These are phyloP conservation scores for Flaveria floridana DNA, from an alignment of 140 eudicot species.

Conservation along the genomic window DNA sequence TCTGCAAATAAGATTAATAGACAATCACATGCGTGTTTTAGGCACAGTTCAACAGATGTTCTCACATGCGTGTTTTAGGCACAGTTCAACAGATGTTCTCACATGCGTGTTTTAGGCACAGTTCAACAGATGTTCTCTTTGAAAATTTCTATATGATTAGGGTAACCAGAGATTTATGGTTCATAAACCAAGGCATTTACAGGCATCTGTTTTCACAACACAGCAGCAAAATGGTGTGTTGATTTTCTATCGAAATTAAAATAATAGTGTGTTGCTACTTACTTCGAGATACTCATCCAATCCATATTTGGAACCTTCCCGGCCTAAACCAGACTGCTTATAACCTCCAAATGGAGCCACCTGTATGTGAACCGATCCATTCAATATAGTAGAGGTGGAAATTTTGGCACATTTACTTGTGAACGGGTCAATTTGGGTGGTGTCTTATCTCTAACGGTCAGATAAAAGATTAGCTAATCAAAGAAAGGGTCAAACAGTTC, in stretches of 20 bases:
- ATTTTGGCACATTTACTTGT: background rate
- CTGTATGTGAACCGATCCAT: conserved; percentile 28
- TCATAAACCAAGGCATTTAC: background rate
- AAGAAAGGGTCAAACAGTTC: background rate
- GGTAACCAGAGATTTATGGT: background rate
- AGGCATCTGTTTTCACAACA: background rate
- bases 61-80: background rate
- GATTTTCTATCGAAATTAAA: background rate
- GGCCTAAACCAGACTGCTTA: conserved; percentile 91
- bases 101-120: background rate
- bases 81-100: conserved; percentile 3
- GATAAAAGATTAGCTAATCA: background rate
- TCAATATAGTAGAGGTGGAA: background rate
- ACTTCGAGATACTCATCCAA: conserved; percentile 89
- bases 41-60: conserved; percentile 9
- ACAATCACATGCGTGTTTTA: background rate
- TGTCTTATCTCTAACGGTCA: background rate
- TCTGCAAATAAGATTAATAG: conserved; percentile 26
- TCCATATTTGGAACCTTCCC: conserved; percentile 94
- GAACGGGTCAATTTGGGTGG: background rate
- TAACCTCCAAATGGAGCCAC: conserved; percentile 96
- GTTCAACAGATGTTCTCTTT: background rate
- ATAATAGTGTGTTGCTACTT: conserved; percentile 15
- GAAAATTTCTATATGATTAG: background rate
- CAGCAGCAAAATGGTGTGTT: background rate